A percentile compares a stretch with the other conserved stretches of the same genome.
phyloP scores from a whole-genome alignment of 768 basidiomycete genomes.

The Daedaleopsis nitida region DNA sequence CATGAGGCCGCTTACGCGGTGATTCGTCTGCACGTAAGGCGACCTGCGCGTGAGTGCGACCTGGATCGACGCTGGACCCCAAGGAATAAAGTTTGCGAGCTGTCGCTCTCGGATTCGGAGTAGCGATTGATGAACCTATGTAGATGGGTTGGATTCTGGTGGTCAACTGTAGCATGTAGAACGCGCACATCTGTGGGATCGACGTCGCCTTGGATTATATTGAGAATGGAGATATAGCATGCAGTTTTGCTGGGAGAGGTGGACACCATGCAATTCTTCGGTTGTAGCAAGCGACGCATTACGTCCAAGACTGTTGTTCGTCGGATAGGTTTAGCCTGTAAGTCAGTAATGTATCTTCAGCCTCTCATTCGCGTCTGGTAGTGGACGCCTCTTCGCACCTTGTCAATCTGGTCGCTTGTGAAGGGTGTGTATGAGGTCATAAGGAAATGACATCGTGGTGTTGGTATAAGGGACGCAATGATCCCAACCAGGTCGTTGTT shows the following conservation, averaged over 20 bases:
- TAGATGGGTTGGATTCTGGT: neutral
- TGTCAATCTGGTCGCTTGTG: constrained; percentile 95
- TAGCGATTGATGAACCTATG: constrained; percentile 93
- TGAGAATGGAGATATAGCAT: constrained; percentile 96
- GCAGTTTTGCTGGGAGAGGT: constrained; percentile 89
- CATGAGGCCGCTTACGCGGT: constrained; percentile 98
- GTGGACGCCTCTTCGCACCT: constrained; percentile 47
- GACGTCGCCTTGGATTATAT: constrained; percentile 98
- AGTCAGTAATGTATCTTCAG: neutral
- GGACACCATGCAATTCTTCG: constrained; percentile 98
- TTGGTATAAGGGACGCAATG: constrained; percentile 94
- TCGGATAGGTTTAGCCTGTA: constrained; percentile 85
- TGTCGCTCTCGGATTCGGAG: constrained; percentile 96
- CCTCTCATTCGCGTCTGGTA: neutral
- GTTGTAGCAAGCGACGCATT: constrained; percentile 95
- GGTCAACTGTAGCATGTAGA: neutral
- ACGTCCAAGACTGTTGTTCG: constrained; percentile 98
- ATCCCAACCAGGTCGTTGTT: constrained; percentile 99
- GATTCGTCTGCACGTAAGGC: constrained; percentile 84
- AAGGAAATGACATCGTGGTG: constrained; percentile 95
- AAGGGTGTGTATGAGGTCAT: constrained; percentile 99
- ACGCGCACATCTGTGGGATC: constrained; percentile 90
- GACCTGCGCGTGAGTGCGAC: constrained; percentile 92
- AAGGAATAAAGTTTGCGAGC: constrained; percentile 96
- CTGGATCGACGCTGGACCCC: constrained; percentile 98